A percentile compares a stretch with the other conserved stretches of the same genome.
Conservation (phyloP, 345 rosid genomes). For the Balakata baccata region DNA sequence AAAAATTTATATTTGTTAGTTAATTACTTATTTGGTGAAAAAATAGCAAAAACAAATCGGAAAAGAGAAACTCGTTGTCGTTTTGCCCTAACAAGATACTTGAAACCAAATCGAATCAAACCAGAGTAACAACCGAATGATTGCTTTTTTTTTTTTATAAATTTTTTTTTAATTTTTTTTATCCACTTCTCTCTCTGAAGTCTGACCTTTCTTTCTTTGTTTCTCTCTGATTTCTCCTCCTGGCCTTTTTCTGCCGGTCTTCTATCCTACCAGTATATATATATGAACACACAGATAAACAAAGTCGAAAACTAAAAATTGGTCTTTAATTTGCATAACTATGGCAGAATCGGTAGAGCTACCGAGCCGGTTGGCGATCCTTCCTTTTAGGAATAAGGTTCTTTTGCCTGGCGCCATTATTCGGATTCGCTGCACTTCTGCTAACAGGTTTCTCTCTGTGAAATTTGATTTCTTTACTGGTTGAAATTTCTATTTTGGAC, state of each 20-base stretch:
- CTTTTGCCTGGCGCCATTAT: slow-evolving; percentile 98
- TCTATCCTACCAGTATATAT: neutral
- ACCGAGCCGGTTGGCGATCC: slow-evolving; percentile 87
- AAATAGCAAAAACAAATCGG: too few species aligned
- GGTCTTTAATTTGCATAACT: neutral
- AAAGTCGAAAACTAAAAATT: neutral
- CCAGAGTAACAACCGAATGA: neutral
- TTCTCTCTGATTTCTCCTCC: neutral
- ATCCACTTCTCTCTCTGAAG: neutral
- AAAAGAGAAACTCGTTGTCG: neutral
- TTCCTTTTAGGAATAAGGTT: slow-evolving; percentile 94
- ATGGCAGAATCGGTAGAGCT: slow-evolving; percentile 95
- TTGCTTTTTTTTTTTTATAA: neutral
- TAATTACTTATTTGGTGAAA: too few species aligned
- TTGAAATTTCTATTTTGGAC: too few species aligned
- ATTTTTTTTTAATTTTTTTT: too few species aligned
- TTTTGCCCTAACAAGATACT: neutral
- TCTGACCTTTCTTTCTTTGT: neutral
- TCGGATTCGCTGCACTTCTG: slow-evolving; percentile 98
- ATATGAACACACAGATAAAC: neutral
- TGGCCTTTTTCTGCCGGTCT: neutral
- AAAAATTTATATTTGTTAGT: too few species aligned
- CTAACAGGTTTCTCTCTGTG: slow-evolving; percentile 53
- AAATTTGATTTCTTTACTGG: slow-evolving; percentile 9
- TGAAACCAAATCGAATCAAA: neutral